Percentiles rank a stretch among this genome's conserved stretches.
These are phyloP conservation scores for Leishmania aethiopica DNA, from an alignment of 208 protist species.

Conservation along the genomic window DNA sequence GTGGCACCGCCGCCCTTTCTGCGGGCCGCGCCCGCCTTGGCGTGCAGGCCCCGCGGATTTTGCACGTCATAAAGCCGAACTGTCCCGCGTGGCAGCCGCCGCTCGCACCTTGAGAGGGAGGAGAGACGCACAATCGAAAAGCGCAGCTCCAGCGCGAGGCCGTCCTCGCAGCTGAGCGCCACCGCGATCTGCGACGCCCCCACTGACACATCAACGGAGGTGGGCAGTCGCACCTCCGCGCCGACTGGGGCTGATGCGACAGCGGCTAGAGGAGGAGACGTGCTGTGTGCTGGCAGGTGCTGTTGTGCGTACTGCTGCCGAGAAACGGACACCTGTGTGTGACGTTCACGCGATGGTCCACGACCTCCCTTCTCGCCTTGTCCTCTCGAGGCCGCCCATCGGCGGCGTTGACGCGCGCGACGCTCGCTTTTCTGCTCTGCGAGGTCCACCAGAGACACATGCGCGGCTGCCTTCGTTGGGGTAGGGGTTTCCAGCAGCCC, in stretches of 20 bases:
- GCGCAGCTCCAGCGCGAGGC: slow-evolving; percentile 69
- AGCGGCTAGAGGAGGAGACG: neutral
- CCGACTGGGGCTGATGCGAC: neutral
- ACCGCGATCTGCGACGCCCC: slow-evolving; percentile 42
- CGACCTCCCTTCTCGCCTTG: neutral
- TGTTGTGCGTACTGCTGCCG: neutral
- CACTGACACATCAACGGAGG: slow-evolving; percentile 70
- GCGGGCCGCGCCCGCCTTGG: neutral
- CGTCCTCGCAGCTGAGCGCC: slow-evolving; percentile 65
- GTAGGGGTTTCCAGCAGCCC: neutral
- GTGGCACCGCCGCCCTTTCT: neutral
- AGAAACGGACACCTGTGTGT: neutral
- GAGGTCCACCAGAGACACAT: slow-evolving; percentile 11
- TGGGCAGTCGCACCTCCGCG: slow-evolving; percentile 42
- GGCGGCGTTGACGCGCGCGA: neutral
- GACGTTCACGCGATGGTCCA: no score
- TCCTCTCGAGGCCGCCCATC: neutral
- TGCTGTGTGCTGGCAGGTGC: neutral
- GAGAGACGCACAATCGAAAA: slow-evolving; percentile 32
- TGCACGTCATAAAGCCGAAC: slow-evolving; percentile 23
- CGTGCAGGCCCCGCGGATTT: neutral
- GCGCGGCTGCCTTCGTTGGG: neutral
- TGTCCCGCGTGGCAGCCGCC: slow-evolving; percentile 1
- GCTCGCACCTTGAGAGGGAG: slow-evolving; percentile 17
- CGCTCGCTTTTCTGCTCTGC: neutral